Conservation (phyloP, 164 flowering plant genomes). For the Umbellularia californica region DNA sequence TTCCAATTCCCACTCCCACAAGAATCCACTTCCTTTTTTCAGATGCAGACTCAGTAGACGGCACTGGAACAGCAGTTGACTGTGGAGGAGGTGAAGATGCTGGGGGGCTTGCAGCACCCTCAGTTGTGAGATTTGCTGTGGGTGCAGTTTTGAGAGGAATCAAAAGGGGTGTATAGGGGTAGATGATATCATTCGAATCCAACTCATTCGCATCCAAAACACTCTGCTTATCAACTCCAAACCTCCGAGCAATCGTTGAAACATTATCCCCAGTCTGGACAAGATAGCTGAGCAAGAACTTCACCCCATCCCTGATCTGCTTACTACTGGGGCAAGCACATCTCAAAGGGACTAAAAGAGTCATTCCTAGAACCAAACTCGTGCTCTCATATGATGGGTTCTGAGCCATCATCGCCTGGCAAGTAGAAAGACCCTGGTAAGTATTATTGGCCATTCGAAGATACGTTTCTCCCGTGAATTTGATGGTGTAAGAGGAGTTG, state of each 20-base stretch:
- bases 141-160: constrained; percentile 46
- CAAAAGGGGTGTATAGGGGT: constrained; percentile 42
- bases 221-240: constrained; percentile 29
- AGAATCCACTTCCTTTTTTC: constrained; percentile 39
- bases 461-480: constrained; percentile 30
- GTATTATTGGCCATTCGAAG: constrained; percentile 52
- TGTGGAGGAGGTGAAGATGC: neutral
- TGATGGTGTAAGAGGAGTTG: constrained; percentile 36
- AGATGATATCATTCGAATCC: constrained; percentile 10
- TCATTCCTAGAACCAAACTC: constrained; percentile 18
- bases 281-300: constrained; percentile 42
- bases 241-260: constrained; percentile 27
- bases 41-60: no score
- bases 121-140: constrained; percentile 1
- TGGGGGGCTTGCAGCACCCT: constrained; percentile 6
- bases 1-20: constrained; percentile 52
- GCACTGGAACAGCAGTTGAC: neutral
- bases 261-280: constrained; percentile 28
- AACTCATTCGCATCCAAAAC: constrained; percentile 48
- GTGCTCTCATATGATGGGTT: constrained; percentile 26
- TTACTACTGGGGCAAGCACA: constrained; percentile 63
- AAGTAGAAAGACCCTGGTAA: constrained; percentile 63
- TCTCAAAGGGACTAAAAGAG: constrained; percentile 44
- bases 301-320: constrained; percentile 40
- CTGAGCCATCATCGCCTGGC: constrained; percentile 52